Conservation (phyloP, 2,329 filamentous ascomycete species). For the Teratosphaeria zuluensis region DNA sequence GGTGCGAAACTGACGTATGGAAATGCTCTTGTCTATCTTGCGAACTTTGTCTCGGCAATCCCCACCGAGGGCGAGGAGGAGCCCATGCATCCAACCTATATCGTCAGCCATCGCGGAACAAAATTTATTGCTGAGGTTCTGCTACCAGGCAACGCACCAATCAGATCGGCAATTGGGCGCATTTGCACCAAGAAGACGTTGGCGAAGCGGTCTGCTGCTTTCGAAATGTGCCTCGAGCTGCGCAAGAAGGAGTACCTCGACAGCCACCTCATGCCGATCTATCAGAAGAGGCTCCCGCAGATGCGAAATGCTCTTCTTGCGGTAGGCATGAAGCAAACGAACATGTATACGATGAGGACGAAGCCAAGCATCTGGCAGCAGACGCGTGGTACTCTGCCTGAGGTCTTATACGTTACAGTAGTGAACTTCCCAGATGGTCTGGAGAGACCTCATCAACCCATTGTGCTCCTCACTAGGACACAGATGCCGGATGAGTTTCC, state of each 20-base stretch:
- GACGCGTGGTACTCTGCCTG: constrained; percentile 36
- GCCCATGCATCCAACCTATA: constrained; percentile 47
- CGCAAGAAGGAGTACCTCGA: constrained; percentile 59
- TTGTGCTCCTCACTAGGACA: constrained; percentile 62
- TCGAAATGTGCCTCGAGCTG: constrained; percentile 66
- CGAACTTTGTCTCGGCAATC: constrained; percentile 63
- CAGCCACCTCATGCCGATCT: constrained; percentile 62
- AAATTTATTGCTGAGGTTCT: constrained; percentile 69
- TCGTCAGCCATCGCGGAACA: constrained; percentile 46
- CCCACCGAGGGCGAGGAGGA: constrained; percentile 42
- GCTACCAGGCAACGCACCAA: constrained; percentile 63
- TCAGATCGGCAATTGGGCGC: constrained; percentile 56
- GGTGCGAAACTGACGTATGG: constrained; percentile 72
- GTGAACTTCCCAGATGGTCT: constrained; percentile 54
- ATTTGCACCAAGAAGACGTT: constrained; percentile 59
- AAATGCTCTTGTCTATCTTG: constrained; percentile 61
- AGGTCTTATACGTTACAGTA: constrained; percentile 50
- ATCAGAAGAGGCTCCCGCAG: constrained; percentile 59
- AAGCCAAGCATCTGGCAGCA: constrained; percentile 68
- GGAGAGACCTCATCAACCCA: constrained; percentile 48
- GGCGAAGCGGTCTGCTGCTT: constrained; percentile 84
- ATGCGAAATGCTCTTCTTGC: constrained; percentile 85
- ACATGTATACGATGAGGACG: constrained; percentile 63
- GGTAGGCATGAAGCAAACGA: constrained; percentile 66
- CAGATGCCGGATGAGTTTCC: constrained; percentile 54